Evolutionary conservation across 208 protist species (phyloP), one percentile per base, ranked within the genome.

Genomic region (Naegleria lovaniensis): DNA sequence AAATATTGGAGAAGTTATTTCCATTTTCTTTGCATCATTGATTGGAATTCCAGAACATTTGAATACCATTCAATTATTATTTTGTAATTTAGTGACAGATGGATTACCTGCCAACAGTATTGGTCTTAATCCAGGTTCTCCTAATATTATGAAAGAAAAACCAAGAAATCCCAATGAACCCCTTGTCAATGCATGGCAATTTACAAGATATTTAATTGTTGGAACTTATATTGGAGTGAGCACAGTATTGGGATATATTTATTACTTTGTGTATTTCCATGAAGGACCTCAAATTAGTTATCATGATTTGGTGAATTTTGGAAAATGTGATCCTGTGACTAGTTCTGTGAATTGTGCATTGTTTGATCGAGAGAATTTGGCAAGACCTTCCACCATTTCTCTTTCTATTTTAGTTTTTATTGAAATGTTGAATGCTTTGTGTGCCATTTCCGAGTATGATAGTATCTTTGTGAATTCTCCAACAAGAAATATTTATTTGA

Each of bases 1-100:
- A 1, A 94, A 94, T 88, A 91, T 95, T 38, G 92, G 96, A n/a
- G 95, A 97, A 90, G 90, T 97, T 0, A 11, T 92, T 55, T 95
- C 96, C 29, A 88, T 97, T 48, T 39, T 94, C 0, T 5, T 94
- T 29, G 84, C 91, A n/a, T 79, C 67, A 15, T 33, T 79, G n/a
- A 29, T 79, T 79, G 67, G 67, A 36, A 79, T 79, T 79, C 67
- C 67, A 36, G 67, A 79, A 79, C 58, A 75, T 75, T 29, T 75
- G 13, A 75, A 75, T 75, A 75, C 58, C 1, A 75, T 75, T 75
- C 58, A 75, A 75, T 33, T 79, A 7, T 36, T 79, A 33, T 79
- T 79, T 33, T 29, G 16, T 79, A 36, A 79, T 79, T 9, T 79
- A 0, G 67, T 79, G 5, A 36, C 67, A 36, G 67, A n/a, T 79